These are phyloP conservation scores for Trametes punicea DNA, from an alignment of 768 basidiomycete genomes.

Conservation along the genomic window DNA sequence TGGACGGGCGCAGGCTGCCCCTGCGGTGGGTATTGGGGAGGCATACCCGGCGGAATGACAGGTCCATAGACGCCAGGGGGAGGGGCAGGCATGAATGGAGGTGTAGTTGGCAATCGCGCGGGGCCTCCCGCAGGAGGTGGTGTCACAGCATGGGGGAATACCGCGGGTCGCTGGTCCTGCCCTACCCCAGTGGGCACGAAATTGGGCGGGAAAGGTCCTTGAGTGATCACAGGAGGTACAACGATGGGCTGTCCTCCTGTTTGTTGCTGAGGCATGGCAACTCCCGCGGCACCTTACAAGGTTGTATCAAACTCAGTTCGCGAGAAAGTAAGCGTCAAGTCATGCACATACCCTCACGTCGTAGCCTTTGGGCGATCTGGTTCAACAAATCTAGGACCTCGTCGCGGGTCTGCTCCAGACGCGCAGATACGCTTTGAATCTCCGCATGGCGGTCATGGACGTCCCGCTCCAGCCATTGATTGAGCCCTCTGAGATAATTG, in stretches of 20 bases:
- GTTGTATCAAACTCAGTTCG: no score
- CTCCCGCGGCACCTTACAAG: no score
- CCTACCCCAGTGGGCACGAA: conserved; percentile 2
- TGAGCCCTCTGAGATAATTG: conserved; percentile 73
- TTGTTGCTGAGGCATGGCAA: neutral
- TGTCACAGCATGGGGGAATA: conserved; percentile 2
- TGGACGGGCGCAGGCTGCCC: no score
- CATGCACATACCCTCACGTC: conserved; percentile 11
- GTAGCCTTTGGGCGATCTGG: conserved; percentile 6
- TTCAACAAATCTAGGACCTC: conserved; percentile 13
- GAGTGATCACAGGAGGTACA: conserved; percentile 5
- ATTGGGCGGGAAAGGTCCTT: conserved; percentile 1
- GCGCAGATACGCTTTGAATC: conserved; percentile 59
- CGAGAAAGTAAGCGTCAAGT: no score
- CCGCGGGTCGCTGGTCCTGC: neutral
- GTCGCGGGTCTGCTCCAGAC: conserved; percentile 48
- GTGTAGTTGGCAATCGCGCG: no score
- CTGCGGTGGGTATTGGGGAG: no score
- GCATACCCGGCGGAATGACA: no score
- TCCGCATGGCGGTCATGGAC: conserved; percentile 77
- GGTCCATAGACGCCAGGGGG: no score
- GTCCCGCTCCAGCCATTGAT: conserved; percentile 77
- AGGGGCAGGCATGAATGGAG: no score
- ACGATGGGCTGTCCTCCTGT: neutral
- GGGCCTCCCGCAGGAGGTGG: neutral